Conservation (phyloP, 805 yeast genomes). For the Grigorovia yakushimaensis region DNA sequence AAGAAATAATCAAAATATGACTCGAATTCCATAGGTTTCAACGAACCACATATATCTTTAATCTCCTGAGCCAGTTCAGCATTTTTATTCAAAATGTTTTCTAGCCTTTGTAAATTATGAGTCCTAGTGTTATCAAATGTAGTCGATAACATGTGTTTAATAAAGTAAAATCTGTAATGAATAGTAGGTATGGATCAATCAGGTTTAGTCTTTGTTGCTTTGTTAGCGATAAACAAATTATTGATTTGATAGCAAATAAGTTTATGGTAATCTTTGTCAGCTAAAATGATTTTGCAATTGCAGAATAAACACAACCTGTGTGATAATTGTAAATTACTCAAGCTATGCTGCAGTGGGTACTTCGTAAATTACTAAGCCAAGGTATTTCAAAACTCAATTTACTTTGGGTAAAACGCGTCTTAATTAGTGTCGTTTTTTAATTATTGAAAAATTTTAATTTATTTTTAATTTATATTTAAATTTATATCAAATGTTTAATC, state of each 20-base stretch:
- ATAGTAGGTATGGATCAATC: neutral
- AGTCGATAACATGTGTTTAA: neutral
- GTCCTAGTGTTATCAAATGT: neutral
- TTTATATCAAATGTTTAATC: neutral
- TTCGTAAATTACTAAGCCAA: too few species aligned
- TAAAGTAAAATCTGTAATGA: too few species aligned
- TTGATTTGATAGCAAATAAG: too few species aligned
- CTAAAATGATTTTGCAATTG: too few species aligned
- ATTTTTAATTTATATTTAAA: too few species aligned
- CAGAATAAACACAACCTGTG: too few species aligned
- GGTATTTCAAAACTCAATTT: too few species aligned
- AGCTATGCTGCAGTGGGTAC: too few species aligned
- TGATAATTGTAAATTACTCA: too few species aligned
- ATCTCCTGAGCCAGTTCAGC: constrained; percentile 7
- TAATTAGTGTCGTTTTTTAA: neutral
- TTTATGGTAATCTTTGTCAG: too few species aligned
- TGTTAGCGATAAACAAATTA: too few species aligned
- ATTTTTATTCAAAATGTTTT: neutral
- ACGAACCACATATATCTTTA: constrained; percentile 7
- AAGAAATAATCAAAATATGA: constrained; percentile 25
- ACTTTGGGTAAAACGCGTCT: neutral
- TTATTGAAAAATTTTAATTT: neutral
- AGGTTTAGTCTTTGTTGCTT: too few species aligned
- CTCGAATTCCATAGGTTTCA: constrained; percentile 27
- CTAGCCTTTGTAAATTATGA: neutral